Base-by-base conservation (phyloP, 2,329 filamentous ascomycete genomes). In the Cladosporium sp. region DNA sequence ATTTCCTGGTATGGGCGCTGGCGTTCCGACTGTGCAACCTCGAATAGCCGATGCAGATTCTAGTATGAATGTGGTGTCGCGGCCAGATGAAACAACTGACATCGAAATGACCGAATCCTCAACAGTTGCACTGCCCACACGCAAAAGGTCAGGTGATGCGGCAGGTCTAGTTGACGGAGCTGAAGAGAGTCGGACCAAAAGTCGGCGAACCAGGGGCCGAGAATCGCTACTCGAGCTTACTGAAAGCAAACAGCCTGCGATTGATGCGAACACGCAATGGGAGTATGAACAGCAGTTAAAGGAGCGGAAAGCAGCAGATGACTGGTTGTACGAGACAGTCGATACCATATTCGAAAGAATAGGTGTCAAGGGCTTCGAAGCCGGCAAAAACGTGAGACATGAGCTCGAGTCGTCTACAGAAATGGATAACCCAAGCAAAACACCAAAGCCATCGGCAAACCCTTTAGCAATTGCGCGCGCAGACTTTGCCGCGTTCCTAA, bases 101-200 rank as follows among this genome's bases (percentile, higher is more conserved):
- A 37, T 42, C 17, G 51, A 55, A 3, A 47, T 77, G 75, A 53
- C 62, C 62, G 48, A 62, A 5, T 59, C 61, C 7, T 54, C 62
- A 2, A 62, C 60, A 4, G 68, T 74, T n/a, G 71, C 66, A 48
- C 65, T 72, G 4, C 73, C 73, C 10, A 77, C 77, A 20, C 77
- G 84, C 19, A 87, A 87, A 68, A 76, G 84, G 57, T 86, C 83
- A 2, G 82, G 81, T 13, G 81, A 84, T 52, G 82, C 80, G 19
- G 80, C 83, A 49, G 82, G 80, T 9, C 75, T 85, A 25, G 78
- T 83, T 2, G 84, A 86, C 52, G 77, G 75, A 12, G 73, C 74
- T 12, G 83, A 86, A 60, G 80, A 80, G 50, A 78, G 79, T 19
- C 77, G 84, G 48, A 73, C 75, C 12, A 83, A 83, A 64, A 86